Evolutionary conservation across 768 basidiomycete species (phyloP), one percentile per base, ranked within the genome.

Genomic region (Boletus rufocinnamomeus): DNA sequence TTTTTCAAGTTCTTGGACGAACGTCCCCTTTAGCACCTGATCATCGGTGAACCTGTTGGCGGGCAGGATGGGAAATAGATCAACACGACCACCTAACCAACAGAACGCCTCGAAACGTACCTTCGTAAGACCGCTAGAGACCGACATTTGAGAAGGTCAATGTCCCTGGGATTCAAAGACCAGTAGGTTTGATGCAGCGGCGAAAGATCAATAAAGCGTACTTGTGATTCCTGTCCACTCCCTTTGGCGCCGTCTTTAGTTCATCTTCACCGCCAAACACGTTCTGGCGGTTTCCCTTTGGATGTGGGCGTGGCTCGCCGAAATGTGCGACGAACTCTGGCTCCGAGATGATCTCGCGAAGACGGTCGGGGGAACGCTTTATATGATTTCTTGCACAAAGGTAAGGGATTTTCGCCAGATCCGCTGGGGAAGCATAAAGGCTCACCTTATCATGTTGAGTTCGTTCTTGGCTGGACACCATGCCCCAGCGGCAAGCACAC

Each of bases 161-260:
- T 98, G 69, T 98, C 93, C 72, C 88, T 91, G 38, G 2, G 59
- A 46, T 51, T 19, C 38, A 49, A 30, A 35, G 54, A 23, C 30
- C 28, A 10, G 58, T 48, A 40, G 28, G 50, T 40, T 40, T 11
- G 23, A 54, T 38, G 16, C 38, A 49, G 28, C 35, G 16, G 21
- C 21, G 30, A 16, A 45, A 50, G 17, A 48, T 30, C 5, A n/a
- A 40, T 4, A 16, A 46, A 11, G 66, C 80, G 19, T 55, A 91
- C 90, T 79, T 79, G 69, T 98, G 94, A 32, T 80, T 81, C 74
- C 94, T 98, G 52, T 84, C 83, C 10, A 96, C 75, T 0, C 94
- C 95, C 68, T 97, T 98, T 1, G 95, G 95, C 6, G 94, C 92
- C 0, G 84, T 85, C 76, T 97, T 98, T 32, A 97, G 76, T 69